Evolutionary conservation across 2,329 filamentous ascomycete species (phyloP), one percentile per base, ranked within the genome.

Genomic region (Coniochaeta prunicola): DNA sequence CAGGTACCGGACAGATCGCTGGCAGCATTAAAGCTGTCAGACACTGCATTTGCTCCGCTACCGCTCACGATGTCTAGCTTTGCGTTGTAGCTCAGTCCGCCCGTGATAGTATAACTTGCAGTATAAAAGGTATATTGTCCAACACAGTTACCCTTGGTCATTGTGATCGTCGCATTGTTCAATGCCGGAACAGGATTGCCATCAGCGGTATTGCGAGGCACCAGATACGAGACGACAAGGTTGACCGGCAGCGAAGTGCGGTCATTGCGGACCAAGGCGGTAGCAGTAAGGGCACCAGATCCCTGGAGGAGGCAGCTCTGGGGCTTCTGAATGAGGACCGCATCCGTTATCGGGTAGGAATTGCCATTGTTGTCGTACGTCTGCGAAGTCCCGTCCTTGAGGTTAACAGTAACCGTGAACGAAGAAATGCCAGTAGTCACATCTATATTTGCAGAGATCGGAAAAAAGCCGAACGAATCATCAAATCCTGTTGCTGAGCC

Each of bases 341-440:
- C 77, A 65, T 86, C 83, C 54, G 80, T 76, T 3, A 86, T 65
- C 2, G 77, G 77, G 60, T 84, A 86, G 1, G 73, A 74, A 38
- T 76, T 73, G 7, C 82, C 83, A 63, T 86, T 86, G 68, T 86
- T 87, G 65, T 84, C 77, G 62, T 77, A 79, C 0, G 67, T 66
- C 59, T 76, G 69, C 24, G 70, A 76, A 17, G 74, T 72, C 7
- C 81, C 82, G 60, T 77, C 75, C 3, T 71, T 73, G 57, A 76
- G 71, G 58, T 77, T 80, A 57, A 86, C 65, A 1, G 80, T 70
- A 65, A 85, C 67, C 61, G 76, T 76, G 73, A 89, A 82, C 63
- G 86, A 79, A 42, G 87, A 80, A 71, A 90, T 82, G 62, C 88
- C 77, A 59, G 81, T 74, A 59, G 81, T 71, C 63, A 83, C 74